Evolutionary conservation across 1,284 basidiomycete genomes (phyloP).

Genomic region (Apiotrichum sp.): DNA sequence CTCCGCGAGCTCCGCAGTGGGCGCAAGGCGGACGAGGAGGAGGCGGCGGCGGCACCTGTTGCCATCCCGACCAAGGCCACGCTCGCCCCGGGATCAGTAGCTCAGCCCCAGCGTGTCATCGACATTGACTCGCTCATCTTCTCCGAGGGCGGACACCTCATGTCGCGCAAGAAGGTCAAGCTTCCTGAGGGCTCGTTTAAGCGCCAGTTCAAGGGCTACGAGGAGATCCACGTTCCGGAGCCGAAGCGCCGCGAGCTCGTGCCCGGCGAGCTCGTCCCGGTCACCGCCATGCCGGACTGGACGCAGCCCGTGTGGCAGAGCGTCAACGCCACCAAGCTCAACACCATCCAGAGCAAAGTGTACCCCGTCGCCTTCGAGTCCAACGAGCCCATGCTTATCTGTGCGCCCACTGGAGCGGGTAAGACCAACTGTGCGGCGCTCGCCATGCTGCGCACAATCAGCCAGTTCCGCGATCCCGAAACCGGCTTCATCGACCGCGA

Average conservation of each 20-base stretch:
- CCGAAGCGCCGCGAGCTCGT: slow-evolving; percentile 70
- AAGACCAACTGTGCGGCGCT: slow-evolving; percentile 99
- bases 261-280: slow-evolving; percentile 65
- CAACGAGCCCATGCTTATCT: slow-evolving; percentile 90
- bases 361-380: slow-evolving; percentile 90
- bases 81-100: slow-evolving; percentile 76
- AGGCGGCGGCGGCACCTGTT: slow-evolving; percentile 50
- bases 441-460: slow-evolving; percentile 79
- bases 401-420: slow-evolving; percentile 97
- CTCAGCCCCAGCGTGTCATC: slow-evolving; percentile 77
- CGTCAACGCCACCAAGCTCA: slow-evolving; percentile 54
- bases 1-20: slow-evolving; percentile 78
- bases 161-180: slow-evolving; percentile 98
- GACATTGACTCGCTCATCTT: slow-evolving; percentile 96
- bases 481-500: slow-evolving; percentile 83
- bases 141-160: slow-evolving; percentile 89
- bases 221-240: slow-evolving; percentile 95
- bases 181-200: slow-evolving; percentile 98
- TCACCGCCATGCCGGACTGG: slow-evolving; percentile 77
- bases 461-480: slow-evolving; percentile 73
- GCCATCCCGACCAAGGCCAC: slow-evolving; percentile 78
- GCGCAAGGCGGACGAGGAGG: slow-evolving; percentile 50
- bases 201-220: slow-evolving; percentile 90
- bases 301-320: slow-evolving; percentile 73
- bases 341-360: slow-evolving; percentile 88